A percentile compares a stretch with the other conserved stretches of the same genome.
Conservation (phyloP, 148 eudicot species). For the Fagopyrum tataricum region DNA sequence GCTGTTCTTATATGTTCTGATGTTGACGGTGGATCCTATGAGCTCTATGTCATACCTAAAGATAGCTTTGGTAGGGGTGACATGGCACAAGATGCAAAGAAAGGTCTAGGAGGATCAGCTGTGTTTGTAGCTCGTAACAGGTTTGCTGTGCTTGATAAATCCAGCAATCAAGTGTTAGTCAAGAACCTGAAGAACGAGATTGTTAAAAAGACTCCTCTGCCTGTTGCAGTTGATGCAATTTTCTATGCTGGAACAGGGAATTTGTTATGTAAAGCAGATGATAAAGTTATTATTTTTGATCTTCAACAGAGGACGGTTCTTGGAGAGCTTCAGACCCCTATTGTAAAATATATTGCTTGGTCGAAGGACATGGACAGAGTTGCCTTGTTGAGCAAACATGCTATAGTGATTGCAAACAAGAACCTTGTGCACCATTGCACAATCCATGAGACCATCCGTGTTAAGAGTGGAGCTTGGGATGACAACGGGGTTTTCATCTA, state of each 20-base stretch:
- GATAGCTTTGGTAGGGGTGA: constrained; percentile 6
- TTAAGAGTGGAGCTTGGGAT: too few relatives aligned
- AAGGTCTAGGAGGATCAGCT: constrained; percentile 14
- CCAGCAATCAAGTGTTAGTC: constrained; percentile 12
- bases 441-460: too few relatives aligned
- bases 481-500: too few relatives aligned
- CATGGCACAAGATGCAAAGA: constrained; percentile 6
- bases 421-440: too few relatives aligned
- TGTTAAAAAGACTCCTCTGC: constrained; percentile 10
- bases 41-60: constrained; percentile 7
- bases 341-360: constrained; percentile 12
- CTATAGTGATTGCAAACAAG: too few relatives aligned
- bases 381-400: too few relatives aligned
- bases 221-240: constrained; percentile 12
- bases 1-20: constrained; percentile 18
- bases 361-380: not conserved
- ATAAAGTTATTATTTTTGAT: constrained; percentile 16
- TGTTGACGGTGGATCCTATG: constrained; percentile 12
- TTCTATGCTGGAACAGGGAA: constrained; percentile 15
- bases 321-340: constrained; percentile 10
- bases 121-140: constrained; percentile 17
- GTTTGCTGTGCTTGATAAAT: constrained; percentile 19
- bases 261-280: constrained; percentile 14
- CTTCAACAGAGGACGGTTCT: constrained; percentile 15
- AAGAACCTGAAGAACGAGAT: constrained; percentile 15